A percentile compares a stretch with the other conserved stretches of the same genome.
phyloP scores from a whole-genome alignment of 139 green algal species.

The Limnomonas spitsbergensis region DNA sequence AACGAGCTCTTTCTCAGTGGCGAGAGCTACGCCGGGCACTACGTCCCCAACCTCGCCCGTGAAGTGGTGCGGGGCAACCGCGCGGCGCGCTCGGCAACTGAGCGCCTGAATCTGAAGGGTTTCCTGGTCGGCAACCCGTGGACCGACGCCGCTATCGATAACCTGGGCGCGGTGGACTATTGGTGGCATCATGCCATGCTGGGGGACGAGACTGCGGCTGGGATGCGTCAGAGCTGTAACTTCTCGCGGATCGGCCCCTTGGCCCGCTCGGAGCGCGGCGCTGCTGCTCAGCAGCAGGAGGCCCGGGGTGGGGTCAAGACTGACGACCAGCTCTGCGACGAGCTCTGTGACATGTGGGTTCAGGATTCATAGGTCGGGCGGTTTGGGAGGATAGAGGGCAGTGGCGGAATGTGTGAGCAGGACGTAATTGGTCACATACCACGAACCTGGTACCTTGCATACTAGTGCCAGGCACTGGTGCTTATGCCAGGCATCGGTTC shows the following conservation, averaged over 20 bases:
- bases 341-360: constrained; percentile 41
- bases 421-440: too few relatives aligned
- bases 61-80: constrained; percentile 48
- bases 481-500: too few relatives aligned
- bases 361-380: background rate
- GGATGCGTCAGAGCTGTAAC: constrained; percentile 51
- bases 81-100: background rate
- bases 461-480: too few relatives aligned
- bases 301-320: background rate
- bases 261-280: background rate
- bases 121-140: constrained; percentile 84
- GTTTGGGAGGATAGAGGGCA: too few relatives aligned
- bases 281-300: background rate
- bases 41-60: constrained; percentile 63
- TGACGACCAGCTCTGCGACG: constrained; percentile 30
- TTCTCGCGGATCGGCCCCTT: constrained; percentile 45
- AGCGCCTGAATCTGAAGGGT: constrained; percentile 64
- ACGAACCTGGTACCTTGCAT: too few relatives aligned
- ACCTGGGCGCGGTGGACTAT: constrained; percentile 65
- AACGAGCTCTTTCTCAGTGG: constrained; percentile 58
- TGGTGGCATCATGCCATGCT: constrained; percentile 74
- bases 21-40: constrained; percentile 68
- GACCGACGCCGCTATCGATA: constrained; percentile 76
- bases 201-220: constrained; percentile 31
- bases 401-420: too few relatives aligned